Evolutionary conservation across 2,329 filamentous ascomycete genomes (phyloP), one percentile per base, ranked within the genome.

Genomic region (Clarireedia sp.): DNA sequence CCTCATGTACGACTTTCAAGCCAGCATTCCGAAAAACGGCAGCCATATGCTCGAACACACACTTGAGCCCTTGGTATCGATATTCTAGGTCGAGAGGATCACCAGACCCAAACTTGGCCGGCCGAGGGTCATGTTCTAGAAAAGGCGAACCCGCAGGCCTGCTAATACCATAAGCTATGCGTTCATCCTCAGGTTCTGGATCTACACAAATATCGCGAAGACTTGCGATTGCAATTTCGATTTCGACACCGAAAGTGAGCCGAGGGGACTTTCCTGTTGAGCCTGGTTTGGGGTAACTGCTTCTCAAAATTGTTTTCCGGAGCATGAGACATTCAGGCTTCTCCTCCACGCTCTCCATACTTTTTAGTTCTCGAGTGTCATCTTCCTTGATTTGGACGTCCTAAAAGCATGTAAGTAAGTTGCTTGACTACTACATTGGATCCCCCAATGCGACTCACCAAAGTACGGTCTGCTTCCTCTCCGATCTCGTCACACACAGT

Each of bases 211-310:
- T 17, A 17, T 55, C 38, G 9, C 40, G 21, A 19, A 56, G 2
- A 45, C 47, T 56, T n/a, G 33, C 21, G 19, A 56, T 10, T 9
- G 33, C 54, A 4, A 56, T 51, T 26, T 56, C 48, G 1, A 52
- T 33, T 23, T 56, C 54, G 12, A 56, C 54, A 6, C 54, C 48
- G 10, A 56, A 56, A 2, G 48, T 56, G 19, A 56, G 24, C 6
- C 54, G 54, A 37, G 47, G 53, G 4, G 14, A 41, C 17, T 41
- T 41, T 5, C 51, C 44, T 5, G 51, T 54, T 7, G 51, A 54
- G 10, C 44, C 51, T 23, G 33, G 3, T 3, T 29, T 14, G 16
- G 44, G 44, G 9, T 54, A 54, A 2, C 8, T 36, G 10, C 37
- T 16, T 2, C 44, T 41, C 3, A 54, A 33, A 7, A 9, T 7